Evolutionary conservation across 495 filamentous ascomycete species (phyloP).

Genomic region (Aspergillus sclerotioniger): DNA sequence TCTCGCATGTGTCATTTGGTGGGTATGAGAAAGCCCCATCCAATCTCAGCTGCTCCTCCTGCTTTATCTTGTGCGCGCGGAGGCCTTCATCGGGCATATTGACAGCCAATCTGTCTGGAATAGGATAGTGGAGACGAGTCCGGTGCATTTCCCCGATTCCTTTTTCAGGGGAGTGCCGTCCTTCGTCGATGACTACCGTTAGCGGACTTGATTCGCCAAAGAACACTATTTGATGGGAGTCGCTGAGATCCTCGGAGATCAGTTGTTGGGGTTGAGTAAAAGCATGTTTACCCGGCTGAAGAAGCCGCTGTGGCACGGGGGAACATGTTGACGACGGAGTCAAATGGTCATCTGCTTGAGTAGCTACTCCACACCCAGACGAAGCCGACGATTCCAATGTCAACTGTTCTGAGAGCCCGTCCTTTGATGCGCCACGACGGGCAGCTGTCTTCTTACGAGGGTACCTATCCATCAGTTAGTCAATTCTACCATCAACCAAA

Average conservation of each 20-base stretch:
- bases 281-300: background rate
- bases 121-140: too few species aligned
- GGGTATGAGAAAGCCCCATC: too few species aligned
- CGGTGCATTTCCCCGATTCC: too few species aligned
- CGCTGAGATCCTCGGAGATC: background rate
- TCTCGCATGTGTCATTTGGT: too few species aligned
- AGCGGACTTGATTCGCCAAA: slow-evolving; percentile 43
- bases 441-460: slow-evolving; percentile 18
- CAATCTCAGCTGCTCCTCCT: too few species aligned
- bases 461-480: slow-evolving; percentile 15
- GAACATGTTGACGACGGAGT: background rate
- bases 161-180: slow-evolving; percentile 4
- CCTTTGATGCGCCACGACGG: background rate
- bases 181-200: slow-evolving; percentile 40
- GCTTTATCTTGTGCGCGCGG: too few species aligned
- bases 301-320: background rate
- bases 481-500: background rate
- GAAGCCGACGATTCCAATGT: slow-evolving; percentile 6
- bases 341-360: background rate
- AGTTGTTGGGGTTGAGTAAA: background rate
- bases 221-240: slow-evolving; percentile 34
- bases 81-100: too few species aligned
- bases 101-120: too few species aligned
- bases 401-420: background rate
- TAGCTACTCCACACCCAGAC: too few species aligned